Base-by-base conservation (phyloP, 2,329 filamentous ascomycete species). In the Sclerotinia glacialis region DNA sequence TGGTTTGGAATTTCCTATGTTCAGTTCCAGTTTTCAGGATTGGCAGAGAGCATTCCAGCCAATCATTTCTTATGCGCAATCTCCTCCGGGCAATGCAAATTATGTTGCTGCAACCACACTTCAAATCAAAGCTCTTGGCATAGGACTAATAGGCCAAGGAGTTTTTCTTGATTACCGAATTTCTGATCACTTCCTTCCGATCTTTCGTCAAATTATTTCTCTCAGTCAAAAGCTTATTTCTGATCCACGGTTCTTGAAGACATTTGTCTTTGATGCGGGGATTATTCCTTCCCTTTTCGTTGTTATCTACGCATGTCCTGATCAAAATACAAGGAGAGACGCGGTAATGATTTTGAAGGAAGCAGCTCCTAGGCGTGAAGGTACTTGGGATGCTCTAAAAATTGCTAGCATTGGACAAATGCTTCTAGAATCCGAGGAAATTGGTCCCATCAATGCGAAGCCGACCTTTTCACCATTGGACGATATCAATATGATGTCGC, bases 251-350 rank as follows among this genome's bases (percentile, higher is more conserved):
- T 72, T 72, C 23, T 63, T 55, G 42, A 71, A 68, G 63, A 65
- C 64, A 18, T 73, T 73, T 54, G 69, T 71, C n/a, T 71, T 69
- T 34, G 70, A 72, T 61, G 67, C 69, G 56, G 70, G 71, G 12
- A 67, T 72, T 49, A 65, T 73, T 3, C 69, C 71, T 26, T 64
- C 64, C 50, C 49, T 73, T 21, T 72, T 69, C 34, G 68, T 71
- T 46, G 69, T 67, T 8, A 49, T 71, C n/a, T 66, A 66, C 47
- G 54, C 62, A 6, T 71, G 70, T 58, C 42, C 40, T 5, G 60
- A 71, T 49, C 58, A 54, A 46, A 58, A 44, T 8, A 50, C 72
- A 28, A 64, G 67, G 23, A 59, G 63, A 14, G 71, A 73, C n/a
- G 71, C 71, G 11, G 34, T 73, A 21, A 34, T 62, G 26, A 21